Percentiles rank a stretch among this genome's conserved stretches.
These are phyloP conservation scores for Ascochyta pisi DNA, from an alignment of 2,329 filamentous ascomycete species.

Conservation along the genomic window DNA sequence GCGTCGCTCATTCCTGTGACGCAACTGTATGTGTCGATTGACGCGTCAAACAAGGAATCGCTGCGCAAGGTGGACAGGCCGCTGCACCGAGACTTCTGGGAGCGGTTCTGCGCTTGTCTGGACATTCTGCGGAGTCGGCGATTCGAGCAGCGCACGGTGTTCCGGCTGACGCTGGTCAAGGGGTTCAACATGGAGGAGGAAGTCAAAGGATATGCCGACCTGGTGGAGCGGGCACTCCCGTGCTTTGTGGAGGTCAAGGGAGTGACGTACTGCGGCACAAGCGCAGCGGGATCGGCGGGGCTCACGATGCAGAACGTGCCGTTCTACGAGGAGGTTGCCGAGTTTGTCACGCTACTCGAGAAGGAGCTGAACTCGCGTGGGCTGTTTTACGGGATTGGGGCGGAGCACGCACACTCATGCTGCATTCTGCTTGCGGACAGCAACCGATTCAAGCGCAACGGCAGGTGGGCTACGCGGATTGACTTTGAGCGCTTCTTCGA, in stretches of 20 bases:
- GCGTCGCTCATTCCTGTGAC: slow-evolving; percentile 83
- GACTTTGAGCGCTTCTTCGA: slow-evolving; percentile 90
- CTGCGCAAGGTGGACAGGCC: slow-evolving; percentile 89
- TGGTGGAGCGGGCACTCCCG: slow-evolving; percentile 84
- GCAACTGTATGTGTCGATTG: slow-evolving; percentile 95
- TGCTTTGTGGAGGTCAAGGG: slow-evolving; percentile 97
- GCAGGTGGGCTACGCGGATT: slow-evolving; percentile 89
- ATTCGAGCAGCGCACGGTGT: slow-evolving; percentile 88
- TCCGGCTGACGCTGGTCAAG: slow-evolving; percentile 93
- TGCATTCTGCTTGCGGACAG: slow-evolving; percentile 82
- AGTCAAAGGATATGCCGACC: slow-evolving; percentile 84
- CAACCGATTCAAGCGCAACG: slow-evolving; percentile 76
- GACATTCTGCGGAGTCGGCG: slow-evolving; percentile 86
- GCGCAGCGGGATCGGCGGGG: slow-evolving; percentile 81
- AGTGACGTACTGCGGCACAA: slow-evolving; percentile 94
- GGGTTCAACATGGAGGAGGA: slow-evolving; percentile 98
- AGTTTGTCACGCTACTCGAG: slow-evolving; percentile 80
- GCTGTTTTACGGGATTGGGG: slow-evolving; percentile 86
- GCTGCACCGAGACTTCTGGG: slow-evolving; percentile 96
- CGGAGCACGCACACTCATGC: slow-evolving; percentile 94
- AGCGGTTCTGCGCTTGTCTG: slow-evolving; percentile 88
- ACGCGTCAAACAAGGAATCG: slow-evolving; percentile 88
- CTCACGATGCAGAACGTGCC: slow-evolving; percentile 98
- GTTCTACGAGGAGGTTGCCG: slow-evolving; percentile 87
- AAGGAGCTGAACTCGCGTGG: slow-evolving; percentile 71